Conservation (phyloP, 2,329 filamentous ascomycete species). For the Neonectria coccinea region DNA sequence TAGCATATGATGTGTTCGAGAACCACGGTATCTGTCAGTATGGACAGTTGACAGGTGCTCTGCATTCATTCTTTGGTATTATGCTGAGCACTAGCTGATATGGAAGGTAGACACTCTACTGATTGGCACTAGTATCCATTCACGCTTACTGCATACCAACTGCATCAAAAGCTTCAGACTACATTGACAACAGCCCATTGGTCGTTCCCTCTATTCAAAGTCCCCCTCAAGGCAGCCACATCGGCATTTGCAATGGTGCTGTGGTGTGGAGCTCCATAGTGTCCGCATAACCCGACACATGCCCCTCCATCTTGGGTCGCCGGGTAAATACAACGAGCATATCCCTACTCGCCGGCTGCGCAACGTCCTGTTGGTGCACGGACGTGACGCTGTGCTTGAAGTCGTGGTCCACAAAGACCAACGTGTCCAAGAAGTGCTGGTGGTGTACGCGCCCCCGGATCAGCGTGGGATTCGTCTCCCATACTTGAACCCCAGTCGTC, state of each 20-base stretch:
- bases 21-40: background rate
- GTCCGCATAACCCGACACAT: conserved; percentile 41
- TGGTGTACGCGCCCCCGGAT: conserved; percentile 42
- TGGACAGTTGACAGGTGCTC: too few relatives aligned
- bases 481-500: conserved; percentile 36
- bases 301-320: conserved; percentile 38
- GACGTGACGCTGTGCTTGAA: conserved; percentile 44
- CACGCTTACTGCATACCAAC: conserved; percentile 4
- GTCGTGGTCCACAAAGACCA: conserved; percentile 45
- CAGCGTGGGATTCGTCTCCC: conserved; percentile 37
- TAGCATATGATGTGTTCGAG: background rate
- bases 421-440: conserved; percentile 40
- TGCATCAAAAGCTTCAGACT: background rate
- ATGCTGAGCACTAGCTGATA: conserved; percentile 2
- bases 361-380: conserved; percentile 35
- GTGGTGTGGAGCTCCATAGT: conserved; percentile 39
- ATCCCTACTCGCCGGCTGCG: conserved; percentile 36
- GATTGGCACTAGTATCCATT: background rate
- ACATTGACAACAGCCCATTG: conserved; percentile 3
- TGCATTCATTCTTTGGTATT: background rate
- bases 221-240: conserved; percentile 33
- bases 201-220: background rate
- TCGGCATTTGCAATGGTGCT: conserved; percentile 35
- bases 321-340: conserved; percentile 47
- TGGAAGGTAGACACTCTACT: conserved; percentile 12